A percentile compares a stretch with the other conserved stretches of the same genome.
These are phyloP conservation scores for Hypoxylon lenormandii DNA, from an alignment of 495 filamentous ascomycete genomes.

Conservation along the genomic window DNA sequence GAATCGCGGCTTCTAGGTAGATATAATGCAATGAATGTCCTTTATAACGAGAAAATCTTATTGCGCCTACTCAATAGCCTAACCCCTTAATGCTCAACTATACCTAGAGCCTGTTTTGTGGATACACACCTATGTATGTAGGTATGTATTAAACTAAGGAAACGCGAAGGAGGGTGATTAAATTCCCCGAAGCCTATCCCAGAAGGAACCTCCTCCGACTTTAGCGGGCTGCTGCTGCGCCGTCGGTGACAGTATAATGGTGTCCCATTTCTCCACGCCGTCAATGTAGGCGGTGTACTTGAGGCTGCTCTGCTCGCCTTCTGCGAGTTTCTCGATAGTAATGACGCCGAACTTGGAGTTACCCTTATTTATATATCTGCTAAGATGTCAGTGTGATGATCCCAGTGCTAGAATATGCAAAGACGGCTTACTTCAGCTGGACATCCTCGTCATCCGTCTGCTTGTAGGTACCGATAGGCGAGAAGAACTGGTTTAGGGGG, in stretches of 20 bases:
- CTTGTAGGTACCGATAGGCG: slow-evolving; percentile 83
- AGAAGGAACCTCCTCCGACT: slow-evolving; percentile 54
- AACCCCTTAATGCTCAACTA: not conserved
- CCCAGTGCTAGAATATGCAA: not conserved
- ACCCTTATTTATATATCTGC: slow-evolving; percentile 81
- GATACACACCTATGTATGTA: not conserved
- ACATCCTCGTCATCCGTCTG: slow-evolving; percentile 83
- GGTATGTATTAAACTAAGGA: slow-evolving; percentile 14
- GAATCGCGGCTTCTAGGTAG: no score
- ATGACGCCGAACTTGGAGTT: slow-evolving; percentile 92
- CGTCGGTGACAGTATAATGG: slow-evolving; percentile 66
- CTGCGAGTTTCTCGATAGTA: slow-evolving; percentile 77
- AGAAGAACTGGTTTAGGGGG: slow-evolving; percentile 91
- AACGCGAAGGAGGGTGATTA: slow-evolving; percentile 7
- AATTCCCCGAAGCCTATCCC: slow-evolving; percentile 54
- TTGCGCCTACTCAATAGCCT: no score
- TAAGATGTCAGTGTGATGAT: slow-evolving; percentile 18
- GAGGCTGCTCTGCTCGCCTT: slow-evolving; percentile 70
- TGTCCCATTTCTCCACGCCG: slow-evolving; percentile 80
- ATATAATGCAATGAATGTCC: no score
- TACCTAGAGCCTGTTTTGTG: slow-evolving; percentile 4
- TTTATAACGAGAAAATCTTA: no score
- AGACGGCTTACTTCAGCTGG: slow-evolving; percentile 73
- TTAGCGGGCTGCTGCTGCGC: slow-evolving; percentile 25
- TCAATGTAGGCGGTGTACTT: slow-evolving; percentile 87